A percentile compares a stretch with the other conserved stretches of the same genome.
These are phyloP conservation scores for Penicillium sp. DNA, from an alignment of 2,329 filamentous ascomycete genomes.

Conservation along the genomic window DNA sequence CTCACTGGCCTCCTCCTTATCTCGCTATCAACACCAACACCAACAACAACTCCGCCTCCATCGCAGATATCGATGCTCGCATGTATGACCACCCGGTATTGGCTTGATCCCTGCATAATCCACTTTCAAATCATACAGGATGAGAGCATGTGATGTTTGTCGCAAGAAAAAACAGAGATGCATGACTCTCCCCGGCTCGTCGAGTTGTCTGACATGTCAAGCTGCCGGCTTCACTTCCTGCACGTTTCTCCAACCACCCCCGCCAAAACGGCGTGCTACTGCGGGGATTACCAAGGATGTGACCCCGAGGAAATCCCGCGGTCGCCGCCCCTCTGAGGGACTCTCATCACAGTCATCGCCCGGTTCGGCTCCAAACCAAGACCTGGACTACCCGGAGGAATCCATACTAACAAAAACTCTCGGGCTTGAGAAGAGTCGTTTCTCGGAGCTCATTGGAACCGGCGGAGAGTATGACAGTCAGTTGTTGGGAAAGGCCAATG, in stretches of 20 bases:
- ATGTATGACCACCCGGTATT: no score
- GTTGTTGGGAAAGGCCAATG: neutral
- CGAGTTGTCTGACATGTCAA: conserved; percentile 70
- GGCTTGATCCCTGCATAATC: no score
- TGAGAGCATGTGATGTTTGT: conserved; percentile 64
- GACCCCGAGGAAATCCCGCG: conserved; percentile 55
- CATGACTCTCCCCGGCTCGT: conserved; percentile 71
- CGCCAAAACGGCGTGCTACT: conserved; percentile 77
- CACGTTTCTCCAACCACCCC: conserved; percentile 71
- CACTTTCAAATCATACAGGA: neutral
- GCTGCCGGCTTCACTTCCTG: conserved; percentile 69
- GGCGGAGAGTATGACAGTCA: conserved; percentile 10
- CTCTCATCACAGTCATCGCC: neutral
- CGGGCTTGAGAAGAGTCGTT: conserved; percentile 11
- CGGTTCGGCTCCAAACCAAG: neutral
- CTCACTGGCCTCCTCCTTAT: neutral
- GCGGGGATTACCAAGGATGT: conserved; percentile 87
- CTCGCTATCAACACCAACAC: neutral
- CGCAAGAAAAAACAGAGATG: conserved; percentile 70
- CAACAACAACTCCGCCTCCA: no score
- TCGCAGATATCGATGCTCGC: no score
- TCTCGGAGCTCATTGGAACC: conserved; percentile 11
- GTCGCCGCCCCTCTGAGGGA: neutral
- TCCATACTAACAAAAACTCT: conserved; percentile 11
- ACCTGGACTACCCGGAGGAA: conserved; percentile 9